phyloP scores from a whole-genome alignment of 192 early-diverging fungal genomes.

The Chytriomyces sp. region DNA sequence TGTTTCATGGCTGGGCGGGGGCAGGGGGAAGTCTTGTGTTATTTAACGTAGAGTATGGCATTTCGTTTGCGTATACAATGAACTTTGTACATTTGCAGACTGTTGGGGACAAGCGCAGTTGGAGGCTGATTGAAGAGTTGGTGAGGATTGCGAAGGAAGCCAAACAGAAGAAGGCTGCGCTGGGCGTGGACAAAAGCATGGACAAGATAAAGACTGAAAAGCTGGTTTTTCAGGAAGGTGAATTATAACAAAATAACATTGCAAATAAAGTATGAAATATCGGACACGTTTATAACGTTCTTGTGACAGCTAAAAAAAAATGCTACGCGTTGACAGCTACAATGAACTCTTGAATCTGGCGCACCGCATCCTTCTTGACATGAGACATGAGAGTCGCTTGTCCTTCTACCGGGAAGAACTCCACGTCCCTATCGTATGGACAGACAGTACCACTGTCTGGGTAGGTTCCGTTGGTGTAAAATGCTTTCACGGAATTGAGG shows the following conservation, averaged over 20 bases:
- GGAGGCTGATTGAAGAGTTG: conserved; percentile 54
- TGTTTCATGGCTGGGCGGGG: conserved; percentile 67
- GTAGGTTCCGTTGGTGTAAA: conserved; percentile 31
- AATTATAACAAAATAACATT: too few species aligned
- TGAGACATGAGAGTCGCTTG: too few species aligned
- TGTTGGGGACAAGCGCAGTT: conserved; percentile 62
- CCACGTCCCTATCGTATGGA: background rate
- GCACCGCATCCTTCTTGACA: too few species aligned
- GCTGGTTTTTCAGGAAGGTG: too few species aligned
- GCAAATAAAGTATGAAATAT: too few species aligned
- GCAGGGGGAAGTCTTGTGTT: conserved; percentile 58
- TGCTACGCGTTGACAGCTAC: too few species aligned
- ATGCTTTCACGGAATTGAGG: conserved; percentile 28
- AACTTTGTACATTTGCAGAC: conserved; percentile 57
- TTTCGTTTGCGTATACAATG: conserved; percentile 64
- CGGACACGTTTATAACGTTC: too few species aligned
- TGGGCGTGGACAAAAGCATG: too few species aligned
- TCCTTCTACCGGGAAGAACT: conserved; percentile 8
- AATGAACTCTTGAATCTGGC: too few species aligned
- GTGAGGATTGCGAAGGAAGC: conserved; percentile 36
- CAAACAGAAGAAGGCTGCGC: background rate
- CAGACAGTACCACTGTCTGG: conserved; percentile 12
- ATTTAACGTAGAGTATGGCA: conserved; percentile 61
- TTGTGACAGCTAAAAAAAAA: too few species aligned
- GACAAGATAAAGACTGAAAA: too few species aligned